Evolutionary conservation across 179 eudicot species (phyloP), one percentile per base, ranked within the genome.

Genomic region (Silene noctiflora): DNA sequence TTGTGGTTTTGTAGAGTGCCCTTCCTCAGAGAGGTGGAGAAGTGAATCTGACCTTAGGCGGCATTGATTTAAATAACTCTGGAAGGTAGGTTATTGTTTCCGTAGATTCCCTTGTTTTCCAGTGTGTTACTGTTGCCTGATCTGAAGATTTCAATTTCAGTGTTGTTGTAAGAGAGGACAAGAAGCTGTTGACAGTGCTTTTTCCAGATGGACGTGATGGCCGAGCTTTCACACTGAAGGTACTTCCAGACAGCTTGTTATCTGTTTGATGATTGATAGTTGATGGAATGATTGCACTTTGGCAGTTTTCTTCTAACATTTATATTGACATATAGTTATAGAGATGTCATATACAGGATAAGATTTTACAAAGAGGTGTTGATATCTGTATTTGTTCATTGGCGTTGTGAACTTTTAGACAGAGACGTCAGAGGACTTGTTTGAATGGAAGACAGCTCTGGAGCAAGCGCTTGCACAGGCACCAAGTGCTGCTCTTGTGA

Each of bases 121-220:
- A 13, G 51, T 69, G 14, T 74, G 73, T 22, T 79, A 27, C 46
- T 76, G 7, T 79, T 70, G 62, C 75, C 22, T 72, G 31, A 72
- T 72, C 66, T 72, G 69, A 79, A 19, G 29, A 19, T 74, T 55
- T 67, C 22, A 72, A 79, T 81, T 85, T 75, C 90, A 96, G 99
- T 83, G 99, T 96, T 83, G 98, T 93, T 79, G 99, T 96, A 31
- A 82, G 98, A 82, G 98, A 93, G 78, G 99, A 96, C 85, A 96
- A 96, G 78, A 96, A 90, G 79, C 86, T 96, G 64, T 78, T 96
- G 19, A 96, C 99, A 20, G 97, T 96, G 58, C 85, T 93, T 76
- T 96, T 96, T 85, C 97, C 99, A 64, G 98, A 96, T 87, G 99
- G 99, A 68, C 94, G 98, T 65, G 98, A 93, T 82, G 99, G 98